These are phyloP conservation scores for Dillenia turbinata DNA, from an alignment of 164 flowering plant genomes.

Conservation along the genomic window DNA sequence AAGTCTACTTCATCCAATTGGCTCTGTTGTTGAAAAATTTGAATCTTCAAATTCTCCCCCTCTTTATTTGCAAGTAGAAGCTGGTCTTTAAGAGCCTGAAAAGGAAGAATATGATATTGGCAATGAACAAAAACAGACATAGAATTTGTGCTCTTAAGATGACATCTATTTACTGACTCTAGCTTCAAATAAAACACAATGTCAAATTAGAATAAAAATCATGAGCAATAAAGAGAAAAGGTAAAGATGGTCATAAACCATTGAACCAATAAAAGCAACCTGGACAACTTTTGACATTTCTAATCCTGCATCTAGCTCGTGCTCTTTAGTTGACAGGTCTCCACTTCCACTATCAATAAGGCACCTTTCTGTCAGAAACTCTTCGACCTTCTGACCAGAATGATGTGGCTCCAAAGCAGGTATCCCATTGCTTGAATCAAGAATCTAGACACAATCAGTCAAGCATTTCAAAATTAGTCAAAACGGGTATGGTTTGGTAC, in stretches of 20 bases:
- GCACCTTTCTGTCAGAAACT: constrained; percentile 30
- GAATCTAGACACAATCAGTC: constrained; percentile 12
- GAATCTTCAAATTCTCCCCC: constrained; percentile 27
- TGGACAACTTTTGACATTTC: constrained; percentile 18
- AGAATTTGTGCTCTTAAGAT: too few relatives aligned
- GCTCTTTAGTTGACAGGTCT: constrained; percentile 16
- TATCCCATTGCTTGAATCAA: constrained; percentile 21
- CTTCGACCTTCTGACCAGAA: constrained; percentile 24
- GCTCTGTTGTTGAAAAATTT: constrained; percentile 19
- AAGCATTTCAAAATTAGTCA: background rate
- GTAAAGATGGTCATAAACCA: too few relatives aligned
- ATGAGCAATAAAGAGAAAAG: too few relatives aligned
- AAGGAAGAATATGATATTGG: background rate
- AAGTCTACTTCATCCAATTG: constrained; percentile 19
- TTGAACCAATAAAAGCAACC: constrained; percentile 18
- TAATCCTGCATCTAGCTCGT: constrained; percentile 13
- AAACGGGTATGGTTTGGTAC: background rate
- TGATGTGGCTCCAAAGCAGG: constrained; percentile 21
- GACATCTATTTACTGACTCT: too few relatives aligned
- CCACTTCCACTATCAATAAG: constrained; percentile 29
- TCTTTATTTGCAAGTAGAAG: constrained; percentile 25
- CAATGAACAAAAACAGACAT: too few relatives aligned
- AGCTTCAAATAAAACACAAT: too few relatives aligned
- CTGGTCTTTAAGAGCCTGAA: constrained; percentile 19
- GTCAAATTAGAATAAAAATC: too few relatives aligned